These are phyloP conservation scores for Prunus dulcis DNA, from an alignment of 306 rosid species.

Conservation along the genomic window DNA sequence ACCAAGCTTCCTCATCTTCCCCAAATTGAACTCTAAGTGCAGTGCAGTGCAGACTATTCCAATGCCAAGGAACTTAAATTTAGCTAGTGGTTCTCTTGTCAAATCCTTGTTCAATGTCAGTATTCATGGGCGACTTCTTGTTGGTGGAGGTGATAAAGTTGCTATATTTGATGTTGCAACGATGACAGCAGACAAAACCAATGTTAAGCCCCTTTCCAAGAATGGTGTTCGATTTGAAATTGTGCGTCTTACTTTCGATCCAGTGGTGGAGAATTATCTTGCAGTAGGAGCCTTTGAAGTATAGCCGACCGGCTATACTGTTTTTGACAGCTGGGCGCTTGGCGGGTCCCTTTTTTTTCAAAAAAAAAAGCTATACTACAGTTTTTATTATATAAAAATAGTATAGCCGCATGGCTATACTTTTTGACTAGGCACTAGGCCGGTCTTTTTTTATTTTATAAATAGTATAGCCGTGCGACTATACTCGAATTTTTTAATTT, in stretches of 20 bases:
- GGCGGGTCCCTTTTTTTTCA: too few species aligned
- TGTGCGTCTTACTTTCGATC: conserved; percentile 75
- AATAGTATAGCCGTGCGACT: too few species aligned
- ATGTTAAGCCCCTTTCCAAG: conserved; percentile 90
- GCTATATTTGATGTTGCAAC: conserved; percentile 93
- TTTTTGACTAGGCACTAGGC: too few species aligned
- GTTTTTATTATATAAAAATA: too few species aligned
- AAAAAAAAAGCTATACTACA: too few species aligned
- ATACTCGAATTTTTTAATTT: too few species aligned
- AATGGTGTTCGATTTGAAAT: conserved; percentile 94
- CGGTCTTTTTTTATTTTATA: too few species aligned
- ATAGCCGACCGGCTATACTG: too few species aligned
- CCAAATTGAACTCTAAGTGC: too few species aligned
- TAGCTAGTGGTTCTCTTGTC: conserved; percentile 90
- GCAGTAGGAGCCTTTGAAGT: conserved; percentile 88
- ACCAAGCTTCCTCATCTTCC: too few species aligned
- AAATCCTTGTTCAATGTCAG: conserved; percentile 91
- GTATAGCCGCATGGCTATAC: too few species aligned
- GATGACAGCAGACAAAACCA: conserved; percentile 93
- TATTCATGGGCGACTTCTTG: conserved; percentile 86
- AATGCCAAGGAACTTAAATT: conserved; percentile 92
- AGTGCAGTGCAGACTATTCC: conserved; percentile 71
- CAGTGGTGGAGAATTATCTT: conserved; percentile 81
- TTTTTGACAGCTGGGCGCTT: too few species aligned
- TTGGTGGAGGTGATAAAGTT: conserved; percentile 99